Percentiles rank a stretch among this genome's conserved stretches.
phyloP scores from a whole-genome alignment of 2,329 filamentous ascomycete genomes.

The Fusarium palustre region DNA sequence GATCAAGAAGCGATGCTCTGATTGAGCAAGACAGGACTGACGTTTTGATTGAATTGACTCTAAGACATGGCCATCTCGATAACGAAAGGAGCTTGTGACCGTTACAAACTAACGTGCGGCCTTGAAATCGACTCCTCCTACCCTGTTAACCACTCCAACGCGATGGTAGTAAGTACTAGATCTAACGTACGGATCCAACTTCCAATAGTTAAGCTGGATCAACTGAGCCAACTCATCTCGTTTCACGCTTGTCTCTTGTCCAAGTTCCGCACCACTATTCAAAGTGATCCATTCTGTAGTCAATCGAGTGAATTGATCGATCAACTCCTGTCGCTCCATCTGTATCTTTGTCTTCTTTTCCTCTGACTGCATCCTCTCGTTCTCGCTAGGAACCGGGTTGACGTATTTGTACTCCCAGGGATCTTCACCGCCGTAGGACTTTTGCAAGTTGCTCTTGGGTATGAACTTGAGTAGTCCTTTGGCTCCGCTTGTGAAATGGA shows the following conservation, averaged over 20 bases:
- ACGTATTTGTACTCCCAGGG: slow-evolving; percentile 74
- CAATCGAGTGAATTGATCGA: slow-evolving; percentile 64
- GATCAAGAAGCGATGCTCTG: not conserved
- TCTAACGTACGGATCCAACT: slow-evolving; percentile 74
- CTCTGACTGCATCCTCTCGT: slow-evolving; percentile 55
- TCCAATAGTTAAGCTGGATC: slow-evolving; percentile 74
- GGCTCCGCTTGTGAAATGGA: slow-evolving; percentile 74
- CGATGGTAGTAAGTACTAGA: slow-evolving; percentile 53
- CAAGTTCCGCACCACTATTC: not conserved
- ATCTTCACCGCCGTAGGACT: slow-evolving; percentile 75
- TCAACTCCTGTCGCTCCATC: slow-evolving; percentile 63
- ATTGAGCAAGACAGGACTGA: not conserved
- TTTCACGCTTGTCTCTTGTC: slow-evolving; percentile 41
- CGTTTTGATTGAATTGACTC: not conserved
- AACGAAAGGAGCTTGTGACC: not conserved
- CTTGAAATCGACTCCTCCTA: slow-evolving; percentile 37
- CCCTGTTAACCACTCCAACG: slow-evolving; percentile 28
- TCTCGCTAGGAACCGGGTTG: slow-evolving; percentile 70
- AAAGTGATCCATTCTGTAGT: slow-evolving; percentile 31
- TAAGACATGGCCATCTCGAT: not conserved
- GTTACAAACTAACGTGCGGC: slow-evolving; percentile 28
- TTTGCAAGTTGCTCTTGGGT: slow-evolving; percentile 64
- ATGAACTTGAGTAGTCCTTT: slow-evolving; percentile 73
- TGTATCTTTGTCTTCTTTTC: slow-evolving; percentile 61
- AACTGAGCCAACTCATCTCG: slow-evolving; percentile 62